phyloP scores from a whole-genome alignment of 805 yeast genomes.

The Candida manassasensis region DNA sequence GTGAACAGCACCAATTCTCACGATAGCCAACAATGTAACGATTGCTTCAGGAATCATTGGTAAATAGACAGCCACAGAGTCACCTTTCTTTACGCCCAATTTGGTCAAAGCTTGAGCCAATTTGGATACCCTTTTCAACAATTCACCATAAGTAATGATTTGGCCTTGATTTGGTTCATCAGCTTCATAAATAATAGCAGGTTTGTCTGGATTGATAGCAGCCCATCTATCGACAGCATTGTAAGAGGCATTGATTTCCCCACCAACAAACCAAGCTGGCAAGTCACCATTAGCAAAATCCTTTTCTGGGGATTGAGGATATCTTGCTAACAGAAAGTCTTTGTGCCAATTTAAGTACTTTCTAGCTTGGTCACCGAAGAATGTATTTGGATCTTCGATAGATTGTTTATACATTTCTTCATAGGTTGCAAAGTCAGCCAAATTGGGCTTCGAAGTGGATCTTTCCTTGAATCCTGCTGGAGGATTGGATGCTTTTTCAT shows the following conservation, averaged over 20 bases:
- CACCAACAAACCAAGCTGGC: constrained; percentile 88
- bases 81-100: constrained; percentile 91
- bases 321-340: constrained; percentile 45
- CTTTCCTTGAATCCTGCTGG: constrained; percentile 40
- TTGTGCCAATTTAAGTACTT: constrained; percentile 49
- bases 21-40: constrained; percentile 89
- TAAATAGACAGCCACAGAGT: constrained; percentile 90
- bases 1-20: constrained; percentile 92
- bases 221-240: constrained; percentile 98
- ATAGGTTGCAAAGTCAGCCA: constrained; percentile 48
- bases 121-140: constrained; percentile 76
- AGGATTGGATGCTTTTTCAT: constrained; percentile 25
- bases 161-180: constrained; percentile 78
- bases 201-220: constrained; percentile 73
- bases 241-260: constrained; percentile 87
- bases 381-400: constrained; percentile 48
- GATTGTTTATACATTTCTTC: constrained; percentile 49
- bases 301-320: constrained; percentile 42
- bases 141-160: constrained; percentile 78
- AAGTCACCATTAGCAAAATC: constrained; percentile 63
- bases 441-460: constrained; percentile 44
- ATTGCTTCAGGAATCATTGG: constrained; percentile 98
- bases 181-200: constrained; percentile 87
- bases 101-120: constrained; percentile 74
- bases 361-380: constrained; percentile 52